Percentiles rank a stretch among this genome's conserved stretches.
These are phyloP conservation scores for Neurospora sp. DNA, from an alignment of 495 filamentous ascomycete genomes.

Conservation along the genomic window DNA sequence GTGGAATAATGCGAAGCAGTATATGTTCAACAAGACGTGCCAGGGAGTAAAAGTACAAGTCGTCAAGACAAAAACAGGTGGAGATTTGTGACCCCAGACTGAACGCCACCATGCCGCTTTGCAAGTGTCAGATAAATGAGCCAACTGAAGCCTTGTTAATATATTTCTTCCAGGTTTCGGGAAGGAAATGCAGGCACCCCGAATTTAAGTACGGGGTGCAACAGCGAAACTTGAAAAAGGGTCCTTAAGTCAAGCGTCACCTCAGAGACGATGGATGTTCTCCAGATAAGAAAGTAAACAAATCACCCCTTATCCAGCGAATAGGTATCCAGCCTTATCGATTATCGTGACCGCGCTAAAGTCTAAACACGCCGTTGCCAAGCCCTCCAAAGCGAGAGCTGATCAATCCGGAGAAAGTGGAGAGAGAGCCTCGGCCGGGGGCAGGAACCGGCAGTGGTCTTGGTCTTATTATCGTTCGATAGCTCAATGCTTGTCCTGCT, in stretches of 20 bases:
- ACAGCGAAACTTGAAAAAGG: background rate
- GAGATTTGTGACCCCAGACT: background rate
- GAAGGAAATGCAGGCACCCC: background rate
- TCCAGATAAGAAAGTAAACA: background rate
- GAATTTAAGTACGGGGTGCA: background rate
- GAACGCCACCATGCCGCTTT: background rate
- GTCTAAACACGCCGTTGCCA: background rate
- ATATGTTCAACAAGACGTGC: background rate
- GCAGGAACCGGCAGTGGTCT: background rate
- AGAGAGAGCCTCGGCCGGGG: background rate
- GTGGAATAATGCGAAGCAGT: background rate
- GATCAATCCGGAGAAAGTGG: background rate
- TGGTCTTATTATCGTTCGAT: background rate
- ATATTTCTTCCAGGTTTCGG: background rate
- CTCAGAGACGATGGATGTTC: background rate
- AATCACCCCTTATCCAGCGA: background rate
- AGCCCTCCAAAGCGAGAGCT: background rate
- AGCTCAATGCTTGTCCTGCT: background rate
- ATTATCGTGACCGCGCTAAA: background rate
- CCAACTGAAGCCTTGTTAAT: background rate
- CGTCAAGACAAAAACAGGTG: background rate
- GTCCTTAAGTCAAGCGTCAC: background rate
- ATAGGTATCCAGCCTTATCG: background rate
- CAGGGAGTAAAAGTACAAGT: background rate
- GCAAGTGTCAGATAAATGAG: background rate